Evolutionary conservation across 208 protist species (phyloP).

Genomic region (Plasmodiophora brassicae): DNA sequence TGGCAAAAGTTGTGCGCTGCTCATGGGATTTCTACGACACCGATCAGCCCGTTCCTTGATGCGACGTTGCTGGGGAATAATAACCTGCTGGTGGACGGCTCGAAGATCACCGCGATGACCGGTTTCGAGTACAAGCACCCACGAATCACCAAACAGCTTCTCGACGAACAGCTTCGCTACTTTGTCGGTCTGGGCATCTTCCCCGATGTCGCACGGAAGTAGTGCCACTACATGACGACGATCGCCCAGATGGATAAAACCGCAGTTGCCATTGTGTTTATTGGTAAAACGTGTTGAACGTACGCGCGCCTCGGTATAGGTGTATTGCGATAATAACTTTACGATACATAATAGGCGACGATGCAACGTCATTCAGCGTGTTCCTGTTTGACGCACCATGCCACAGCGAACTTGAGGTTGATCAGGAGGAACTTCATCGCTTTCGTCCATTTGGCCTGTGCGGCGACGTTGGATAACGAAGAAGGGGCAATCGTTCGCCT

Average conservation of each 20-base stretch:
- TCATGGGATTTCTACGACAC: neutral
- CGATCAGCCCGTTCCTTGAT: neutral
- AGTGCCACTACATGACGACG: neutral
- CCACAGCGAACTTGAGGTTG: neutral
- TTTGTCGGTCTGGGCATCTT: neutral
- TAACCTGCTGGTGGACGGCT: neutral
- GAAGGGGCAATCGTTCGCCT: neutral
- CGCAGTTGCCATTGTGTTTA: too few species aligned
- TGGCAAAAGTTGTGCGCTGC: neutral
- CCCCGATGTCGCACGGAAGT: neutral
- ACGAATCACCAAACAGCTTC: neutral
- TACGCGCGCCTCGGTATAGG: too few species aligned
- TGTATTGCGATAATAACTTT: neutral
- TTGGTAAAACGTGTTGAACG: too few species aligned
- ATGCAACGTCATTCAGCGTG: neutral
- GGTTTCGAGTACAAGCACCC: neutral
- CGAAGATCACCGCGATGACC: neutral
- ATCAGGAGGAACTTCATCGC: slow-evolving; percentile 3
- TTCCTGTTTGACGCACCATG: neutral
- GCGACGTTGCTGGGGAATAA: neutral
- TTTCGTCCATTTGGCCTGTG: slow-evolving; percentile 23
- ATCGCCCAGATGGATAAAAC: too few species aligned
- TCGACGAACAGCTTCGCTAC: neutral
- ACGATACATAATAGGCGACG: too few species aligned
- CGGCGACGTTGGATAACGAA: neutral